Evolutionary conservation across 78 protist genomes (phyloP), one percentile per base, ranked within the genome.

Genomic region (Cavenderia fasciculata): DNA sequence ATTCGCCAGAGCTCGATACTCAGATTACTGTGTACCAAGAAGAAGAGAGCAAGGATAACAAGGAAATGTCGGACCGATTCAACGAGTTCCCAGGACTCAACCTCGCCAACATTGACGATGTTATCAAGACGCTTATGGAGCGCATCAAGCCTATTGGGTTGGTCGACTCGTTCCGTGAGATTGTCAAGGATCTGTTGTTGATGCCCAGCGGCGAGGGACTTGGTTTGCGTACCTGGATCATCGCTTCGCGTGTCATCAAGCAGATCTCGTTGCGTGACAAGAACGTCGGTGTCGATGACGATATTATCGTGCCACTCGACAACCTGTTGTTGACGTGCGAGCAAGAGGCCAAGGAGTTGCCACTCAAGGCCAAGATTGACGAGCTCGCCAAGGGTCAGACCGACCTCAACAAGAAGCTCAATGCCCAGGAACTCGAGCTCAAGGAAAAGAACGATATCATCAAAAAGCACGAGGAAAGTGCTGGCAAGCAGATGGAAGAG

Each of bases 1-100:
- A 82, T 1, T 82, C 90, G 0, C 90, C 90, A 41, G 90, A 52
- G 6, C 43, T 82, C 40, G 90, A 82, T 68, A 82, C 78, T 41
- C 90, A 82, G 43, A 82, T 82, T 44, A 68, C 90, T 82, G 90
- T 82, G 27, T 82, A 68, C 44, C 74, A 82, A 29, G 90, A 82
- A 0, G 90, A 82, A 82, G 90, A 82, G 49, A 29, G 34, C 23
- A 82, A 68, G 23, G 90, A 82, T 68, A 82, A 68, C 62, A 82
- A 82, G 61, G 90, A 82, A 31, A 82, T 82, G 90, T 34, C 90
- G 7, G 90, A 82, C 8, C 43, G 90, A 25, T 82, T 82, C 59
- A 38, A 31, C 27, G 90, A 82, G 21, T 82, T 47, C 51, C 59
- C 59, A 52, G 76, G 79, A 4, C 36, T 82, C 18, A 68, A 82